Evolutionary conservation across 1,284 basidiomycete species (phyloP).

Genomic region (Fomitopsis pinicola): DNA sequence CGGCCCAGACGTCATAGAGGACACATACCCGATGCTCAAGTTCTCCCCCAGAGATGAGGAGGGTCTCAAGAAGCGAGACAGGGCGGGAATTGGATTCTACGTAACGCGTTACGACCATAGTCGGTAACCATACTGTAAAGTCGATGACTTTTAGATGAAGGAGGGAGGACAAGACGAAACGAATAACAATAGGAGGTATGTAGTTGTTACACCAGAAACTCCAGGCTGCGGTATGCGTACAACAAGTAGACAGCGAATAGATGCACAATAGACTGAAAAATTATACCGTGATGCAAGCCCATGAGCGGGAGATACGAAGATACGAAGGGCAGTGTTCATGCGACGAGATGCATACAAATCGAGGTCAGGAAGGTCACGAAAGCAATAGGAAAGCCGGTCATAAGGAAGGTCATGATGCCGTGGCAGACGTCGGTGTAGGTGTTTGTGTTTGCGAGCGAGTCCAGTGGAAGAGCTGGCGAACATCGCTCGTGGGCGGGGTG

Average conservation of each 20-base stretch:
- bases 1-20: conserved; percentile 51
- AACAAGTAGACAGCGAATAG: conserved; percentile 12
- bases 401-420: conserved; percentile 10
- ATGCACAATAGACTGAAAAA: conserved; percentile 5
- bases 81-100: conserved; percentile 30
- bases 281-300: conserved; percentile 1
- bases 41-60: conserved; percentile 27
- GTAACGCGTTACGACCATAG: conserved; percentile 46
- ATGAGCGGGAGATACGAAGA: conserved; percentile 1
- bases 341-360: conserved; percentile 15
- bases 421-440: conserved; percentile 22
- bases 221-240: conserved; percentile 6
- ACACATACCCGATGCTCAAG: conserved; percentile 53
- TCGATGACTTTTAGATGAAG: not conserved
- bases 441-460: conserved; percentile 45
- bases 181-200: conserved; percentile 10
- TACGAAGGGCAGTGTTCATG: conserved; percentile 1
- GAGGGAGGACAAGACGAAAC: not conserved
- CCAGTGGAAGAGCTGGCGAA: conserved; percentile 76
- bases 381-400: conserved; percentile 1
- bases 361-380: conserved; percentile 8
- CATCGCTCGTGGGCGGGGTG: conserved; percentile 56
- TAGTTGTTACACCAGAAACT: conserved; percentile 5
- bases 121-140: not conserved
- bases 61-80: conserved; percentile 36